Evolutionary conservation across 371 early-diverging fungal genomes (phyloP).

Genomic region (Mortierella sp.): DNA sequence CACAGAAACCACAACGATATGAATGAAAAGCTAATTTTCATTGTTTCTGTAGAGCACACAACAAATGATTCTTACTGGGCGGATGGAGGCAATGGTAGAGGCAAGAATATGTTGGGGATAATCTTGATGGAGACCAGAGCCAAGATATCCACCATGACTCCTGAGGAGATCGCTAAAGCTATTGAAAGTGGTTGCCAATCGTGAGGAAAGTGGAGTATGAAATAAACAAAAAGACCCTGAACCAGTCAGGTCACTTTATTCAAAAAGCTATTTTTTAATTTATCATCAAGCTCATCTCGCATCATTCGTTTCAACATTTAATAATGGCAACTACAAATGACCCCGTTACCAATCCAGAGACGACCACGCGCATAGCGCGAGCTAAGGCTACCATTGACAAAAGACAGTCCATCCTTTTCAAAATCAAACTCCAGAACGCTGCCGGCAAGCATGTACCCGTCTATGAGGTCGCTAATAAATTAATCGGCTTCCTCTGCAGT

Average conservation of each 20-base stretch:
- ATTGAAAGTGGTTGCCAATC: conserved; percentile 2
- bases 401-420: conserved; percentile 47
- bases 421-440: conserved; percentile 53
- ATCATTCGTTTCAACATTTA: not conserved
- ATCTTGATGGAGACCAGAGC: conserved; percentile 55
- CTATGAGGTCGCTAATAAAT: conserved; percentile 50
- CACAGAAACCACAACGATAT: not conserved
- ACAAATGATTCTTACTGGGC: conserved; percentile 65
- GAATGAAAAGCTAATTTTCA: not conserved
- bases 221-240: not conserved
- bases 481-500: conserved; percentile 51
- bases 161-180: conserved; percentile 27
- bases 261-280: not conserved
- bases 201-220: not conserved
- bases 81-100: conserved; percentile 63
- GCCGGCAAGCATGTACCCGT: conserved; percentile 49
- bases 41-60: conserved; percentile 55
- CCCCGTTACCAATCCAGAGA: conserved; percentile 6
- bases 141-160: conserved; percentile 35
- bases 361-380: not conserved
- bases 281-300: not conserved
- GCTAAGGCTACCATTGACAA: conserved; percentile 49
- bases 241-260: not conserved
- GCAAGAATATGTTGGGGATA: conserved; percentile 60
- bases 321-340: conserved; percentile 24